Evolutionary conservation across 2,329 filamentous ascomycete species (phyloP).

Genomic region (Lasiodiplodia sp.): DNA sequence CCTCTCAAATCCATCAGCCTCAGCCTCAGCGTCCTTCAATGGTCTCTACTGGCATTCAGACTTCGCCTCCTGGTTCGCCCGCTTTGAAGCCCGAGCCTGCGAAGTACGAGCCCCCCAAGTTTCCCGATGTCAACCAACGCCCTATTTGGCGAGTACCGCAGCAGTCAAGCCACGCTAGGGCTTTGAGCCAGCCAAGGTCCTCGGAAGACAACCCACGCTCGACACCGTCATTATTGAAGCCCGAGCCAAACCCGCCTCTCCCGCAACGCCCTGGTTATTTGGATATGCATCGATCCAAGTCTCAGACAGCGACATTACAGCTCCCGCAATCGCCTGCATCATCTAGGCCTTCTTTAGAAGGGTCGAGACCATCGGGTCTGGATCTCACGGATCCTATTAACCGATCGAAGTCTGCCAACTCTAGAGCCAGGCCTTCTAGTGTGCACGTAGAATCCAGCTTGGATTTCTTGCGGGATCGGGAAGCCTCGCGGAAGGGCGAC

Average conservation of each 20-base stretch:
- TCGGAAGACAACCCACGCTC: conserved; percentile 45
- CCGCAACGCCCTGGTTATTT: conserved; percentile 50
- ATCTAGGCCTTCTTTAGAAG: conserved; percentile 75
- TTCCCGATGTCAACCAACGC: conserved; percentile 49
- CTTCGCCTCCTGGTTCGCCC: conserved; percentile 60
- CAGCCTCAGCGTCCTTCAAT: conserved; percentile 60
- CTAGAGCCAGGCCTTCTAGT: conserved; percentile 77
- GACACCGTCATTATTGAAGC: conserved; percentile 41
- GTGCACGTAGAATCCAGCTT: conserved; percentile 83
- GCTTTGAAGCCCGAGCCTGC: conserved; percentile 25
- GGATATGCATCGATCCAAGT: conserved; percentile 58
- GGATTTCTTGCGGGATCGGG: conserved; percentile 81
- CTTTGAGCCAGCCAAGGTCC: conserved; percentile 58
- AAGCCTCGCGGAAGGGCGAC: conserved; percentile 56
- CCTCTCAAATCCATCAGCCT: conserved; percentile 48
- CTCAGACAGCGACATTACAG: conserved; percentile 56
- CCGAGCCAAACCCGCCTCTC: conserved; percentile 43
- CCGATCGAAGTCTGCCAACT: conserved; percentile 69
- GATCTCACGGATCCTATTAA: conserved; percentile 67
- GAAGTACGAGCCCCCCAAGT: conserved; percentile 38
- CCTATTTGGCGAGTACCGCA: conserved; percentile 64
- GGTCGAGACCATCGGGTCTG: conserved; percentile 67
- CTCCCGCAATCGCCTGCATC: conserved; percentile 63
- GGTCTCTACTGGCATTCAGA: conserved; percentile 83
- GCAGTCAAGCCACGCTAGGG: conserved; percentile 51